Conservation (phyloP, 2,329 filamentous ascomycete genomes). For the Epichloe brachyelytri region DNA sequence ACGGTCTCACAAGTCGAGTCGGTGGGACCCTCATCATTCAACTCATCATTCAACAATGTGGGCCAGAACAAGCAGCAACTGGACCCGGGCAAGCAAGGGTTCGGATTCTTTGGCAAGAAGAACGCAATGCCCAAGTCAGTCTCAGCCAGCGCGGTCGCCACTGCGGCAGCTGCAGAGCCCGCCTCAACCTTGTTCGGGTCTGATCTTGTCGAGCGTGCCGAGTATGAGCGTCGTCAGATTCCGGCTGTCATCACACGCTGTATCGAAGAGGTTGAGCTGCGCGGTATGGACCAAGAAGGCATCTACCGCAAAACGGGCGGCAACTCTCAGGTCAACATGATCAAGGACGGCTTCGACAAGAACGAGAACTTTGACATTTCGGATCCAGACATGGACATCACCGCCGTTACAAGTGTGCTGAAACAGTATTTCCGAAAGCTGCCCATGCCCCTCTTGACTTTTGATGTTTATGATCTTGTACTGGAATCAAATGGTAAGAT, state of each 20-base stretch:
- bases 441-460: slow-evolving; percentile 79
- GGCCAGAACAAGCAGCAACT: slow-evolving; percentile 15
- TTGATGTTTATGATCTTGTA: slow-evolving; percentile 80
- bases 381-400: slow-evolving; percentile 87
- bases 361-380: slow-evolving; percentile 82
- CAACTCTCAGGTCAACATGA: slow-evolving; percentile 75
- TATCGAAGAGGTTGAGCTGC: slow-evolving; percentile 89
- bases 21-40: slow-evolving; percentile 16
- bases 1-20: slow-evolving; percentile 43
- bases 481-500: slow-evolving; percentile 64
- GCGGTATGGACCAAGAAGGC: slow-evolving; percentile 94
- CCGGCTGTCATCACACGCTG: slow-evolving; percentile 85
- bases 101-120: slow-evolving; percentile 58
- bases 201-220: slow-evolving; percentile 72
- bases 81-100: slow-evolving; percentile 40
- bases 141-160: slow-evolving; percentile 27
- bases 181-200: slow-evolving; percentile 68
- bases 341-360: slow-evolving; percentile 85
- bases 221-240: slow-evolving; percentile 79
- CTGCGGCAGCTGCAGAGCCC: slow-evolving; percentile 35
- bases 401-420: slow-evolving; percentile 84
- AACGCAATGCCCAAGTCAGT: slow-evolving; percentile 38
- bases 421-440: slow-evolving; percentile 97
- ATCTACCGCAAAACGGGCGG: slow-evolving; percentile 97
- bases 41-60: background rate